Evolutionary conservation across 2,329 filamentous ascomycete species (phyloP).

Genomic region (Fusarium secorum): DNA sequence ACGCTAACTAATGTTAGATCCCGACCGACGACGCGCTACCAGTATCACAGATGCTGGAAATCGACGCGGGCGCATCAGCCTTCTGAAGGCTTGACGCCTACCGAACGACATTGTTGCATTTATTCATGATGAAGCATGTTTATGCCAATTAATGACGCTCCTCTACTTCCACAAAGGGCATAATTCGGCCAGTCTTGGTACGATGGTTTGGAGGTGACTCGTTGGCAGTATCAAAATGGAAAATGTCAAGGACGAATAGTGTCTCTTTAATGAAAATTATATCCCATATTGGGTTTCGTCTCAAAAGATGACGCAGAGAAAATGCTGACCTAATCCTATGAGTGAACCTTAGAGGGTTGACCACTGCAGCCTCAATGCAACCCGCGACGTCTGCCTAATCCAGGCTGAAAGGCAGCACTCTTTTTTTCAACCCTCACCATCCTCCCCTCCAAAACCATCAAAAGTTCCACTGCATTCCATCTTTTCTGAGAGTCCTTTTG

Average conservation of each 20-base stretch:
- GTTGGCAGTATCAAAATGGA: too few species aligned
- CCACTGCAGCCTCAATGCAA: not conserved
- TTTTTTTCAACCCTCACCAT: not conserved
- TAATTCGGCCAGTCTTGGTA: accelerated
- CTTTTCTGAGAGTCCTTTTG: accelerated
- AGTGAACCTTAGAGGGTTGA: not conserved
- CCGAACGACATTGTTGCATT: accelerated
- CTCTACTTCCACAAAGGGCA: accelerated
- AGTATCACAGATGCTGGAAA: accelerated
- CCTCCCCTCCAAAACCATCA: not conserved
- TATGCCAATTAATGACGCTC: accelerated
- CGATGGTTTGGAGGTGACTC: not conserved
- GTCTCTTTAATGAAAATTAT: accelerated
- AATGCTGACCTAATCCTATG: constrained; percentile 12
- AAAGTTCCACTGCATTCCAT: accelerated
- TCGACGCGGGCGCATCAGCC: accelerated
- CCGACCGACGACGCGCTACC: accelerated
- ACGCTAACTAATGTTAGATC: not conserved
- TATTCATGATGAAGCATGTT: accelerated
- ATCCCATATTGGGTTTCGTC: not conserved
- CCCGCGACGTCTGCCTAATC: constrained; percentile 16
- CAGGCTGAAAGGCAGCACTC: not conserved
- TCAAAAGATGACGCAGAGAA: not conserved
- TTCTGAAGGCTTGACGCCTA: accelerated
- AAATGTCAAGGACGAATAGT: not conserved